phyloP scores from a whole-genome alignment of 306 rosid species.

The Prinsepia uniflora region DNA sequence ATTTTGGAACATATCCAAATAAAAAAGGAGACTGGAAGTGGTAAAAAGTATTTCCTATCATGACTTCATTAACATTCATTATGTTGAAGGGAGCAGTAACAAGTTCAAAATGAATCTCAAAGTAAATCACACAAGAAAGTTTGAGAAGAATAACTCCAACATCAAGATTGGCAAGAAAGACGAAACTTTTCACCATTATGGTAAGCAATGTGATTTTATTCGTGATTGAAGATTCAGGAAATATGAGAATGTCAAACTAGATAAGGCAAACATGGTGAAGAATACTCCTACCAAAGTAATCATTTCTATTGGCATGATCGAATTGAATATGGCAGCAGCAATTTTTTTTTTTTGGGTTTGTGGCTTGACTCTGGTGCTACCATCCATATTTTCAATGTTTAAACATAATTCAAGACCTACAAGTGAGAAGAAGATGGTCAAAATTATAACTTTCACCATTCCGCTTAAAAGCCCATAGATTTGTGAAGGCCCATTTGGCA shows the following conservation, averaged over 20 bases:
- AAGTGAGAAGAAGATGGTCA: too few relatives aligned
- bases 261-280: background rate
- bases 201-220: background rate
- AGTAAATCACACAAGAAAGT: background rate
- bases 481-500: too few relatives aligned
- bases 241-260: background rate
- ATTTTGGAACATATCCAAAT: background rate
- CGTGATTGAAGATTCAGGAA: background rate
- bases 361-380: slow-evolving; percentile 8
- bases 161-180: background rate
- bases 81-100: background rate
- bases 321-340: background rate
- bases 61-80: background rate
- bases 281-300: background rate
- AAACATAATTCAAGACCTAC: background rate
- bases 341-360: background rate
- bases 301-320: background rate
- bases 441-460: too few relatives aligned
- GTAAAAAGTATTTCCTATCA: too few relatives aligned
- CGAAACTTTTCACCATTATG: background rate
- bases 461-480: too few relatives aligned
- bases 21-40: slow-evolving; percentile 3
- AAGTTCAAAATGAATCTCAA: background rate
- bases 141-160: background rate
- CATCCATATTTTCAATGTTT: background rate